A percentile compares a stretch with the other conserved stretches of the same genome.
phyloP scores from a whole-genome alignment of 2,329 filamentous ascomycete species.

The Calonectria pteridis region DNA sequence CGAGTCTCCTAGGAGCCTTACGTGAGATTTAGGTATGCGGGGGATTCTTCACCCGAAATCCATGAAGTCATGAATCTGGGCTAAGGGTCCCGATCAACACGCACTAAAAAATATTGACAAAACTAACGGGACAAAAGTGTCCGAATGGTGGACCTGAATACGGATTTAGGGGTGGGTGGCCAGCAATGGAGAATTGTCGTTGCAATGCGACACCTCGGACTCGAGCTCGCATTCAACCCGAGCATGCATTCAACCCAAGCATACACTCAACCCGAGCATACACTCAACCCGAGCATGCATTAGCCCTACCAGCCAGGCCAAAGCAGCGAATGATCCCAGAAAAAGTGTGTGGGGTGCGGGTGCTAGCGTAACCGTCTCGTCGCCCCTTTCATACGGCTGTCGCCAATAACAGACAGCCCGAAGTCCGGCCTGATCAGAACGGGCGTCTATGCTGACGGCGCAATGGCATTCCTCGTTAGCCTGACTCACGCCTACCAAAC shows the following conservation, averaged over 20 bases:
- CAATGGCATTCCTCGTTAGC: not conserved
- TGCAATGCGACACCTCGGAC: not conserved
- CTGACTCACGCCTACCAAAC: not conserved
- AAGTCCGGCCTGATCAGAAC: slow-evolving; percentile 12
- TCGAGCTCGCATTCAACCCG: not conserved
- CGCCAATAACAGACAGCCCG: slow-evolving; percentile 11
- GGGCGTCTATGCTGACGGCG: slow-evolving; percentile 9
- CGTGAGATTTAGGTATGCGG: slow-evolving; percentile 2
- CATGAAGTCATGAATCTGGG: not conserved
- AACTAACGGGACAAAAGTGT: not conserved
- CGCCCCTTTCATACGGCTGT: not conserved
- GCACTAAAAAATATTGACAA: not conserved
- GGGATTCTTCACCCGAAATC: not conserved
- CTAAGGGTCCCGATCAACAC: not conserved
- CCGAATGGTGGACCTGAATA: not conserved
- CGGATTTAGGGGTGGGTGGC: not conserved
- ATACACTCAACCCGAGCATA: no score
- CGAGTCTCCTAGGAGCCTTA: not conserved
- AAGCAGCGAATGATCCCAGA: not conserved
- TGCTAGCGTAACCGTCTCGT: not conserved
- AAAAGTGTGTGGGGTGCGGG: not conserved
- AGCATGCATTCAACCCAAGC: no score
- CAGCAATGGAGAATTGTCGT: not conserved
- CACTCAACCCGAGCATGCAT: not conserved
- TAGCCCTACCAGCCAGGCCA: not conserved